These are phyloP conservation scores for Boletus tomentosulus DNA, from an alignment of 768 basidiomycete species.

Conservation along the genomic window DNA sequence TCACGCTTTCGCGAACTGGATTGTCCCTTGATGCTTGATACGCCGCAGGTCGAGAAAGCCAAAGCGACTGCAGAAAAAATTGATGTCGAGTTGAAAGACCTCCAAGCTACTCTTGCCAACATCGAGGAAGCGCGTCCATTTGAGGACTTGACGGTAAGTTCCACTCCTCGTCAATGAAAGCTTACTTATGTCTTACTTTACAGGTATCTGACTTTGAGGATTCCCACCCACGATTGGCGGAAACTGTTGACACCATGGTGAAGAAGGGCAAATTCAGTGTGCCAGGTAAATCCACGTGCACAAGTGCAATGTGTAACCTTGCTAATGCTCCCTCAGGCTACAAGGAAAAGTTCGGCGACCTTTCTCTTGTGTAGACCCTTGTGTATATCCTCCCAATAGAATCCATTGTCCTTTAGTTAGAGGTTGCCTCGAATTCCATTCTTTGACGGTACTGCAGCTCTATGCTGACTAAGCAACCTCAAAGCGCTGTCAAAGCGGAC, in stretches of 20 bases:
- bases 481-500: neutral
- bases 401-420: neutral
- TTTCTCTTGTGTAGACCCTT: constrained; percentile 74
- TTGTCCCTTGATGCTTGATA: constrained; percentile 5
- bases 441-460: neutral
- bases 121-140: constrained; percentile 97
- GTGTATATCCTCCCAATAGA: constrained; percentile 25
- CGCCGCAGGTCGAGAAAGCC: constrained; percentile 73
- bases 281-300: constrained; percentile 54
- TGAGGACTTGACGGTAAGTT: constrained; percentile 90
- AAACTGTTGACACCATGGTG: constrained; percentile 92
- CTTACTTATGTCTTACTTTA: constrained; percentile 1
- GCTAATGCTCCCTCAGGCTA: constrained; percentile 49
- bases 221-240: constrained; percentile 87
- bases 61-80: constrained; percentile 88
- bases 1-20: neutral
- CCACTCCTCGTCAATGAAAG: neutral
- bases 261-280: constrained; percentile 99
- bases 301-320: neutral
- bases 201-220: constrained; percentile 86
- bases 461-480: constrained; percentile 24
- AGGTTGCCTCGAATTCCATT: neutral
- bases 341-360: constrained; percentile 96
- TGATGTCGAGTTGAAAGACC: constrained; percentile 83
- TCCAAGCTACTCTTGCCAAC: constrained; percentile 91